Base-by-base conservation (phyloP, 1,284 basidiomycete genomes). In the Tilletia walkeri region DNA sequence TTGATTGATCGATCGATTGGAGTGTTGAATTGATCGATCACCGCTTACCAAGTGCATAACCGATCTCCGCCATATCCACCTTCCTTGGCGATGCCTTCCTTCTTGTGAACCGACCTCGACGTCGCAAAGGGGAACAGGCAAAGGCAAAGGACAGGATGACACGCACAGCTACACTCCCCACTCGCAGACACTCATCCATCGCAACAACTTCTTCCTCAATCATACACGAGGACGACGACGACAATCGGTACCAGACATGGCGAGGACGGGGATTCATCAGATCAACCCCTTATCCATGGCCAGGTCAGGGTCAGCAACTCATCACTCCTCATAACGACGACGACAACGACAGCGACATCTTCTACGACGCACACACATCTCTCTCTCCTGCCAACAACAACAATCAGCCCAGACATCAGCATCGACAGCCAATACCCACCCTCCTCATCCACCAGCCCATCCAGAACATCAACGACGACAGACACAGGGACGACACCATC, bases 251-350 rank as follows among this genome's bases (percentile, higher is more conserved):
- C 47, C 10, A 48, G 12, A 53, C 50, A 10, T 53, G 50, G 50
- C 50, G 50, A 53, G 50, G 50, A 53, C 50, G 50, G 1, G 50
- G 50, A 18, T 53, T 53, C 20, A 24, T 53, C 16, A 18, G 6
- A 53, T 10, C 50, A 53, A 18, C 50, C 50, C 20, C 50, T 18
- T 53, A 53, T 53, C 50, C 50, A 53, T 53, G 50, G 50, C 50
- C 50, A 53, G 50, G 10, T 16, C 50, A 53, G 10, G 50, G 50
- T 14, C 41, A 53, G 24, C 24, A 30, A 30, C 24, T 53, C 16
- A 10, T 53, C 50, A 0, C 50, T 53, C 50, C 16, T 10, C 50
- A 53, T 24, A 24, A 53, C 50, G 4, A 53, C 50, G 2, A 9
- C 50, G 50, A 53, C 20, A 53, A 9, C 50, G 18, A 53, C 16